Percentiles rank a stretch among this genome's conserved stretches.
These are phyloP conservation scores for Oryza officinalis DNA, from an alignment of 176 grass and related monocot genomes.

Conservation along the genomic window DNA sequence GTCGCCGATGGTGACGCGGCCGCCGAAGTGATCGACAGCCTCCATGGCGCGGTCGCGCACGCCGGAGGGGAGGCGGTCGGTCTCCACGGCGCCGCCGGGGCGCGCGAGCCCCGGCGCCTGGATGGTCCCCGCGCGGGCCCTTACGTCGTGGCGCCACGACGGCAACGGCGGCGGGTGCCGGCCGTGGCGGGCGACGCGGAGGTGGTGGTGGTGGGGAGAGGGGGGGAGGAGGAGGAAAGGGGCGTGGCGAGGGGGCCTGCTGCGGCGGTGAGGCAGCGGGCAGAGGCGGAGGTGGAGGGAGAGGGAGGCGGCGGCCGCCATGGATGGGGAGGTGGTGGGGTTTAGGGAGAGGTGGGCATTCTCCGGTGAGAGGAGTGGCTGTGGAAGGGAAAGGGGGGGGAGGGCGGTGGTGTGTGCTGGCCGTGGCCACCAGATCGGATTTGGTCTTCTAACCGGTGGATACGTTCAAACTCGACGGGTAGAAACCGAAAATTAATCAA, in stretches of 20 bases:
- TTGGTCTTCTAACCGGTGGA: neutral
- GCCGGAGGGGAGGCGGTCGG: constrained; percentile 82
- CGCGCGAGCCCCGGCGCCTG: constrained; percentile 47
- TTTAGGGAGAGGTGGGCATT: constrained; percentile 37
- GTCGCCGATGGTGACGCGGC: constrained; percentile 89
- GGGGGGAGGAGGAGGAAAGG: constrained; percentile 35
- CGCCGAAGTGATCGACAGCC: constrained; percentile 74
- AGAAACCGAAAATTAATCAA: no score
- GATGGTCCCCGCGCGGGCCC: constrained; percentile 47
- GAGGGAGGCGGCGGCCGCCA: constrained; percentile 47
- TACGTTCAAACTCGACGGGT: neutral
- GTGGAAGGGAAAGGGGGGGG: constrained; percentile 20
- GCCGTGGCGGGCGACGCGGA: constrained; percentile 35
- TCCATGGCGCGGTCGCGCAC: constrained; percentile 80
- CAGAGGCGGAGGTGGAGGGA: constrained; percentile 47
- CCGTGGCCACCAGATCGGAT: constrained; percentile 48
- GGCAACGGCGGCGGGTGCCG: neutral
- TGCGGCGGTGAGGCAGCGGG: constrained; percentile 32
- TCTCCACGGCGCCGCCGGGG: constrained; percentile 77
- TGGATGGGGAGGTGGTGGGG: constrained; percentile 27
- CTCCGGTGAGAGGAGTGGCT: constrained; percentile 32
- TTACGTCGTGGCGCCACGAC: constrained; percentile 24
- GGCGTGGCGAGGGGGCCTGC: constrained; percentile 25
- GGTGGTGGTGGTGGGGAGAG: constrained; percentile 10
- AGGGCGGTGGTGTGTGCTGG: constrained; percentile 26